Evolutionary conservation across 108 stramenopile species (phyloP).

Genomic region (Cyclotella choctawhatcheeana): DNA sequence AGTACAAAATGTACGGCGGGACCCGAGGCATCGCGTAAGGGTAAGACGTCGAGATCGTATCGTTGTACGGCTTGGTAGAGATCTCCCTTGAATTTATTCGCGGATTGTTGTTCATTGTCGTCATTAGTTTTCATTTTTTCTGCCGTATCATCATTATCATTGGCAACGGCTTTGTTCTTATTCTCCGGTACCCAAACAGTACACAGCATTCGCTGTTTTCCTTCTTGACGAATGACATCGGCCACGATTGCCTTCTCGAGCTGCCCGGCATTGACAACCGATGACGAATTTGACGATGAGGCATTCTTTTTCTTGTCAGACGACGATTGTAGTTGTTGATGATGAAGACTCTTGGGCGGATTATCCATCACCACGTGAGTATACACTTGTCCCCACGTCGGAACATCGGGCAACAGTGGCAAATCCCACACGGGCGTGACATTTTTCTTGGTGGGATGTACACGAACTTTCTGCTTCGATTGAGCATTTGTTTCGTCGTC

Average conservation of each 20-base stretch:
- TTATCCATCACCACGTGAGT: slow-evolving; percentile 89
- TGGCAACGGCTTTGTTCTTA: too few relatives aligned
- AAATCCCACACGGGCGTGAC: slow-evolving; percentile 68
- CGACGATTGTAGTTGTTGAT: too few relatives aligned
- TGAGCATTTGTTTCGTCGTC: neutral
- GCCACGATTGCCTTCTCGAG: slow-evolving; percentile 69
- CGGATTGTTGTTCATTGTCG: slow-evolving; percentile 15
- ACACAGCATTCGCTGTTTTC: slow-evolving; percentile 80
- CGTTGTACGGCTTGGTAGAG: slow-evolving; percentile 62
- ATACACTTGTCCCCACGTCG: slow-evolving; percentile 77
- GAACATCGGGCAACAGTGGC: slow-evolving; percentile 73
- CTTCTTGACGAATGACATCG: slow-evolving; percentile 69
- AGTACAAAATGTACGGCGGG: slow-evolving; percentile 78
- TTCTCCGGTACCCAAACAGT: slow-evolving; percentile 75
- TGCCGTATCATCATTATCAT: slow-evolving; percentile 16
- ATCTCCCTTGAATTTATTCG: slow-evolving; percentile 11
- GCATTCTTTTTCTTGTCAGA: too few relatives aligned
- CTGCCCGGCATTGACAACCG: slow-evolving; percentile 31
- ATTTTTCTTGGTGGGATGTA: slow-evolving; percentile 70
- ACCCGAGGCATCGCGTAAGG: slow-evolving; percentile 75
- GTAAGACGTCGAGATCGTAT: slow-evolving; percentile 85
- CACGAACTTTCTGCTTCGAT: slow-evolving; percentile 26
- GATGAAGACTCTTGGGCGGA: slow-evolving; percentile 60
- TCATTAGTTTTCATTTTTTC: neutral
- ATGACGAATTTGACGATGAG: too few relatives aligned